A percentile compares a stretch with the other conserved stretches of the same genome.
phyloP scores from a whole-genome alignment of 768 basidiomycete genomes.

The Hemileccinum impolitum region DNA sequence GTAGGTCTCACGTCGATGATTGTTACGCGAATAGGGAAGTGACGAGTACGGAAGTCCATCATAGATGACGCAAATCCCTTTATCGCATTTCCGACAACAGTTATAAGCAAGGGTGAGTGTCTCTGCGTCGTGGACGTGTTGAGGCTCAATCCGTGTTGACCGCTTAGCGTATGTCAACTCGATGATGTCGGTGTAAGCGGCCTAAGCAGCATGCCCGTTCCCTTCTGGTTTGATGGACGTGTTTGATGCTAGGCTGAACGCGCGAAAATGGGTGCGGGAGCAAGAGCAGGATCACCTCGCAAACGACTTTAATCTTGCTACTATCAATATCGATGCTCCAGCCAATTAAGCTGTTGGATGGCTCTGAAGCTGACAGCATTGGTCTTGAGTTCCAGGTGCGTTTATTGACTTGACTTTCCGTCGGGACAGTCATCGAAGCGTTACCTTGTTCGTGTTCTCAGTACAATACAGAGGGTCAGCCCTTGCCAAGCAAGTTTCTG shows the following conservation, averaged over 20 bases:
- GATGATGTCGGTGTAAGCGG: conserved; percentile 15
- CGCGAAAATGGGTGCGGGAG: conserved; percentile 5
- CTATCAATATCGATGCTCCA: neutral
- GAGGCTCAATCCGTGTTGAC: neutral
- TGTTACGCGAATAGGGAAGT: neutral
- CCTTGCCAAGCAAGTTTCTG: conserved; percentile 77
- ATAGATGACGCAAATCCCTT: neutral
- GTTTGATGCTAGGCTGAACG: conserved; percentile 7
- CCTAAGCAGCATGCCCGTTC: too few species aligned
- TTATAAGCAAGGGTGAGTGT: conserved; percentile 6
- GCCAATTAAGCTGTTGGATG: conserved; percentile 60
- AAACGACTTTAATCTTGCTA: neutral
- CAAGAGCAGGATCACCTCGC: neutral
- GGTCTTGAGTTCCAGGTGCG: conserved; percentile 88
- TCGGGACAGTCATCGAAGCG: neutral
- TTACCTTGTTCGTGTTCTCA: conserved; percentile 23
- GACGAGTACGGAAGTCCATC: neutral
- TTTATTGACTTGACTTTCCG: conserved; percentile 30
- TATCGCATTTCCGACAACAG: neutral
- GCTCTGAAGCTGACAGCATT: conserved; percentile 80
- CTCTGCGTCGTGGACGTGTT: neutral
- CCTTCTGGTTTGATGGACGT: too few species aligned
- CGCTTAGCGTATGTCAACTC: conserved; percentile 8
- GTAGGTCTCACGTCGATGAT: neutral
- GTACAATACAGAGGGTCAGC: conserved; percentile 88